These are phyloP conservation scores for Emmonsiellopsis sp. DNA, from an alignment of 2,329 filamentous ascomycete species.

Conservation along the genomic window DNA sequence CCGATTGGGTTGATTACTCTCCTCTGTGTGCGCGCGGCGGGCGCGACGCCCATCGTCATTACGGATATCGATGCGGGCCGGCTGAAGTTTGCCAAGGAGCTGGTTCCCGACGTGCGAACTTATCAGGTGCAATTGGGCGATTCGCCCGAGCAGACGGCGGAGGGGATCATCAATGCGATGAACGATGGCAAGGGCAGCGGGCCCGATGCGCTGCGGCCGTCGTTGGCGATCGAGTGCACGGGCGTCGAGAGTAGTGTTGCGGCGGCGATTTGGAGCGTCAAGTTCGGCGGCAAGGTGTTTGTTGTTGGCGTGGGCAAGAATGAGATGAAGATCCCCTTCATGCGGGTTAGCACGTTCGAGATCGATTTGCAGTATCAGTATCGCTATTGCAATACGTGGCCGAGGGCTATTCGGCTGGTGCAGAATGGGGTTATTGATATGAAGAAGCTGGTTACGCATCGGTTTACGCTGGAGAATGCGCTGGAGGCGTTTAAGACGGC, in stretches of 20 bases:
- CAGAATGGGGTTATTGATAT: conserved; percentile 77
- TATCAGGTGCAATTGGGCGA: conserved; percentile 44
- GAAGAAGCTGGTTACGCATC: conserved; percentile 75
- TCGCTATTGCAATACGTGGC: conserved; percentile 94
- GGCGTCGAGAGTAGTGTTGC: conserved; percentile 85
- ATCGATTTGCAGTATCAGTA: conserved; percentile 96
- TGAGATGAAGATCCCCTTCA: conserved; percentile 92
- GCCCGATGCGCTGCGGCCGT: conserved; percentile 60
- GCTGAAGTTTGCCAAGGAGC: conserved; percentile 71
- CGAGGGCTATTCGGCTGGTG: conserved; percentile 78
- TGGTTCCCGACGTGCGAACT: conserved; percentile 70
- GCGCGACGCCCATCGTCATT: conserved; percentile 83
- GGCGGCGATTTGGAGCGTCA: conserved; percentile 77
- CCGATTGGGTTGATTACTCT: conserved; percentile 88
- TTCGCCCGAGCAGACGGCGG: conserved; percentile 60
- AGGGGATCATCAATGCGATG: conserved; percentile 59
- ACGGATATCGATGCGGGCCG: conserved; percentile 89
- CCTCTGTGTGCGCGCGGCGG: conserved; percentile 74
- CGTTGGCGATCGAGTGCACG: conserved; percentile 82
- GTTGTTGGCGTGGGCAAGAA: conserved; percentile 93
- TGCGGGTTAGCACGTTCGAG: conserved; percentile 82
- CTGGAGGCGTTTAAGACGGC: conserved; percentile 84
- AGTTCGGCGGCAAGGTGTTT: conserved; percentile 95
- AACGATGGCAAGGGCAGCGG: conserved; percentile 37
- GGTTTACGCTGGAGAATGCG: conserved; percentile 77